Evolutionary conservation across 495 filamentous ascomycete species (phyloP), one percentile per base, ranked within the genome.

Genomic region (Aspergillus sparsus): DNA sequence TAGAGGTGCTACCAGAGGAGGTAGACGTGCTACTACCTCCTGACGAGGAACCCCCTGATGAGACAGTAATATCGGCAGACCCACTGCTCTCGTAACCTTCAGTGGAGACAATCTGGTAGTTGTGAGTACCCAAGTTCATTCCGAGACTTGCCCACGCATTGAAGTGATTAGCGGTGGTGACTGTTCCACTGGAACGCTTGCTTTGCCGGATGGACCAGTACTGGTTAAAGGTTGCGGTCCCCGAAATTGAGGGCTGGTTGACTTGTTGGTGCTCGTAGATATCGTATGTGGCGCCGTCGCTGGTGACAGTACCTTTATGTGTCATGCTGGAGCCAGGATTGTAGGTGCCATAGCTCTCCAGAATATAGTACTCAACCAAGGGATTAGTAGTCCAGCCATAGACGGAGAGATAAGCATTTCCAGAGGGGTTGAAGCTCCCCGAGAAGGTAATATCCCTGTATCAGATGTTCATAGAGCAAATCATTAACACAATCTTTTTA

Each of bases 321-420:
- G 63, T 66, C 16, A 75, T 74, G 37, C 71, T 73, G 36, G 72
- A 68, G 21, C 68, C 70, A 0, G 83, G 84, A 67, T 85, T 77
- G 67, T 75, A 84, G 53, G 66, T 73, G 45, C 82, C 81, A 69
- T 74, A 85, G 66, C 74, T 72, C 66, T 87, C 85, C 49, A 86
- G 68, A 53, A 88, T 80, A 72, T 87, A 87, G 74, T 85, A 87
- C 62, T 88, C 85, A 55, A 86, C 74, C 3, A 87, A 74, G 0
- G 85, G 85, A 70, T 77, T 77, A 11, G 67, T 75, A n/a, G 83
- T 86, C 85, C 83, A 87, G 55, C 84, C 84, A 66, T 87, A 86
- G 55, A 88, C 71, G 36, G 83, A 68, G 27, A 88, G 77, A 67
- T 87, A 86, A 44, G 74, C 73, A 21, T 85, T 85, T 11, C 84